Base-by-base conservation (phyloP, 768 basidiomycete species). In the Mycena capillaripes region DNA sequence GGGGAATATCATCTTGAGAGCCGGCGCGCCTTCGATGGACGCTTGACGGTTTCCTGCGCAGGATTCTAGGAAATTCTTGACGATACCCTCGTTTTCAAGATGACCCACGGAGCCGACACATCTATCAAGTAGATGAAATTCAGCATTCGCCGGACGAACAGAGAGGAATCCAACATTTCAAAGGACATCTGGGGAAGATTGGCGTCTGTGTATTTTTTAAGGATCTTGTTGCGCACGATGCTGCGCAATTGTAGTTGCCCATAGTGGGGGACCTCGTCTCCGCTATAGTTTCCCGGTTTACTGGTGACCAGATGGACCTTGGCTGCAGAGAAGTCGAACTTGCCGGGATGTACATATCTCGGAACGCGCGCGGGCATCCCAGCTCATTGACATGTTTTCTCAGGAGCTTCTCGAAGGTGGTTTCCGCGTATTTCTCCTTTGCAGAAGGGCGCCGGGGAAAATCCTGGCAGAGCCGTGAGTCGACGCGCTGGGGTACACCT, bases 231-330 rank as follows among this genome's bases (percentile, higher is more conserved):
- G 34, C 59, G 46, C 25, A 69, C 36, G 3, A 69, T 21, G 19
- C n/a, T 4, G 48, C 58, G 50, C 36, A 69, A 50, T 12, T 48
- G 12, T 19, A 69, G 29, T 50, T 69, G 67, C 9, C 67, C 67
- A 27, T 69, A 69, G 12, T 50, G 16, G 9, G 7, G 2, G 2
- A 58, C 48, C 11, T 53, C 6, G 1, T 30, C 36, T 1, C 29
- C 38, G 59, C 58, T 53, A 27, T 10, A 55, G 32, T 6, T n/a
- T 0, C 58, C 67, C 7, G 58, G 67, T 14, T 40, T 38, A 38
- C 67, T 69, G 1, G 67, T 69, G 3, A 69, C 67, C 19, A 69
- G 67, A 14, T 61, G 17, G 36, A 53, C 66, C 27, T 69, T 59
- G 36, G 50, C 58, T 6, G 23, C 48, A 6, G 67, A 69, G 50